Evolutionary conservation across 768 basidiomycete genomes (phyloP).

Genomic region (Rhizopogon vulgaris): DNA sequence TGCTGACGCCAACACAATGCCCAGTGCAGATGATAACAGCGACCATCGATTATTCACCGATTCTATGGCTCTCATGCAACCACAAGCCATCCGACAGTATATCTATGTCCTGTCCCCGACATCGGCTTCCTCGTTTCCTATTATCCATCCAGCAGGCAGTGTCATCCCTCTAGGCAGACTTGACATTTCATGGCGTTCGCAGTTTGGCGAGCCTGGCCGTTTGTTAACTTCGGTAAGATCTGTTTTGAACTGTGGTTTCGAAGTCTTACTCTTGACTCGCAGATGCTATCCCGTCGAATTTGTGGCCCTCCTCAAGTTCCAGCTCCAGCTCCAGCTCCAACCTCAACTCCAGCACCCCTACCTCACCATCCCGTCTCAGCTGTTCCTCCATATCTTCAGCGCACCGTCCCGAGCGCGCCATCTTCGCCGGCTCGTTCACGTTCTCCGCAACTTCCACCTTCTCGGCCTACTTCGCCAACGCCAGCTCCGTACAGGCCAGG

Average conservation of each 20-base stretch:
- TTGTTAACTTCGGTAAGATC: conserved; percentile 69
- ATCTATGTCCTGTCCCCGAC: conserved; percentile 73
- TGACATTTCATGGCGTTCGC: conserved; percentile 85
- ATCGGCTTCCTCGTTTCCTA: conserved; percentile 35
- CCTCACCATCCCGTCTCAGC: conserved; percentile 56
- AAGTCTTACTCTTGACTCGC: not conserved
- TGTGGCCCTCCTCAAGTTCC: conserved; percentile 47
- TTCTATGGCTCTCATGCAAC: conserved; percentile 66
- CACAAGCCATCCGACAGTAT: conserved; percentile 83
- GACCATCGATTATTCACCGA: conserved; percentile 49
- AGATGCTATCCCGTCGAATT: conserved; percentile 78
- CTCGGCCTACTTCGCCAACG: conserved; percentile 55
- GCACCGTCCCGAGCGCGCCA: conserved; percentile 31
- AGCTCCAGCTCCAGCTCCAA: conserved; percentile 10
- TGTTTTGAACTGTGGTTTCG: not conserved
- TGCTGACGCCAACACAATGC: conserved; percentile 45
- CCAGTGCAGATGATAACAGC: conserved; percentile 13
- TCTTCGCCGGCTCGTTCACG: conserved; percentile 44
- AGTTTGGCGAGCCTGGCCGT: conserved; percentile 80
- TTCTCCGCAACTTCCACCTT: conserved; percentile 48
- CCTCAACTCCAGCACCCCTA: conserved; percentile 13
- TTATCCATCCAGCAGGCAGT: conserved; percentile 56
- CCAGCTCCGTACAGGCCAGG: conserved; percentile 36
- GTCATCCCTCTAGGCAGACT: conserved; percentile 78
- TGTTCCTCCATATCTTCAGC: conserved; percentile 72